These are phyloP conservation scores for Begonia fuchsioides DNA, from an alignment of 306 rosid genomes.

Conservation along the genomic window DNA sequence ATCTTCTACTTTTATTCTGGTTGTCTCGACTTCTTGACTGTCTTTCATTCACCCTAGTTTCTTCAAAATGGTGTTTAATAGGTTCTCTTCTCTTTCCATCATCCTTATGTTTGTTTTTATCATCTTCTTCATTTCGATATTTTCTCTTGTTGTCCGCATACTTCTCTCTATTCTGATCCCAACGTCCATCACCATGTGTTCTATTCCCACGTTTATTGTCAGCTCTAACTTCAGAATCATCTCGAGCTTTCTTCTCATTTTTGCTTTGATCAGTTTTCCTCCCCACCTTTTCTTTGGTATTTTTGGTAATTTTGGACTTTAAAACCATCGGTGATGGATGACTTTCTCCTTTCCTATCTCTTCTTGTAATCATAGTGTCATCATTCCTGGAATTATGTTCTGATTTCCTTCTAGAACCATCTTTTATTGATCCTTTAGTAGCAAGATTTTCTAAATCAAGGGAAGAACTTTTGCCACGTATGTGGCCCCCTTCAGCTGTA, in stretches of 20 bases:
- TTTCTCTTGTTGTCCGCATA: constrained; percentile 44
- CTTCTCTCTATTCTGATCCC: constrained; percentile 25
- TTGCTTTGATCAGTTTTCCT: constrained; percentile 14
- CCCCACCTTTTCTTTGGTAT: constrained; percentile 8
- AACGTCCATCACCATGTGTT: constrained; percentile 28
- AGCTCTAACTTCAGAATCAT: constrained; percentile 27
- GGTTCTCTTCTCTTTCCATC: constrained; percentile 33
- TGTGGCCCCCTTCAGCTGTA: constrained; percentile 23
- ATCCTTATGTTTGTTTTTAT: constrained; percentile 21
- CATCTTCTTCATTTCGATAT: constrained; percentile 30
- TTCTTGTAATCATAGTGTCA: constrained; percentile 23
- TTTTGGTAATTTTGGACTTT: constrained; percentile 13
- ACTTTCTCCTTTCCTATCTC: constrained; percentile 16
- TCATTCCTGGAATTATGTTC: constrained; percentile 22
- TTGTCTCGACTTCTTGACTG: constrained; percentile 49
- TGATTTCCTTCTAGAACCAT: constrained; percentile 37
- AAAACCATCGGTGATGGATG: constrained; percentile 17
- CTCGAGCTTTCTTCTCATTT: constrained; percentile 6
- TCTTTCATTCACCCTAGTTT: constrained; percentile 41
- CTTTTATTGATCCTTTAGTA: constrained; percentile 22
- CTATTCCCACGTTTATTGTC: constrained; percentile 37
- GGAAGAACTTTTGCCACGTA: constrained; percentile 17
- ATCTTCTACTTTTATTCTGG: constrained; percentile 34
- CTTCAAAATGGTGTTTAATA: constrained; percentile 34
- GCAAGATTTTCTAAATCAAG: constrained; percentile 20